phyloP scores from a whole-genome alignment of 2,329 filamentous ascomycete genomes.

The Alternaria postmessia region DNA sequence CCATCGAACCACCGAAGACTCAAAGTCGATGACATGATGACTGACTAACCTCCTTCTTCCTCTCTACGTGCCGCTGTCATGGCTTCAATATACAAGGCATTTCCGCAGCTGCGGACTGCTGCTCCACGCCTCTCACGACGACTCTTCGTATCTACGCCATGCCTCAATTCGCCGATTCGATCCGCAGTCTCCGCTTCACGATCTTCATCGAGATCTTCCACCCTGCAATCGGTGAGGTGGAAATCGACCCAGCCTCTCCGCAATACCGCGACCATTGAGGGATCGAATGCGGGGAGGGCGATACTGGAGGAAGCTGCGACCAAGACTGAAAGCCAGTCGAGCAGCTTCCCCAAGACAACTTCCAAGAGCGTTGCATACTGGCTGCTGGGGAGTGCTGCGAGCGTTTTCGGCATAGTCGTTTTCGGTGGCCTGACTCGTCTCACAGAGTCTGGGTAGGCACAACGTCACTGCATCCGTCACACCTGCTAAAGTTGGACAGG shows the following conservation, averaged over 20 bases:
- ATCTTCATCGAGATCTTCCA: conserved; percentile 31
- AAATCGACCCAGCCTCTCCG: conserved; percentile 44
- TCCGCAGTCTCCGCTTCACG: conserved; percentile 27
- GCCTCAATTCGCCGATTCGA: conserved; percentile 40
- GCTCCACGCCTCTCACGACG: conserved; percentile 49
- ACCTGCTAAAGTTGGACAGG: conserved; percentile 57
- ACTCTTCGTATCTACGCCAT: conserved; percentile 46
- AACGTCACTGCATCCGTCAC: background rate
- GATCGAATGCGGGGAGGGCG: conserved; percentile 20
- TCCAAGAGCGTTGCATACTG: conserved; percentile 86
- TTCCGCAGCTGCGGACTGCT: conserved; percentile 49
- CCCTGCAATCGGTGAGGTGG: conserved; percentile 45
- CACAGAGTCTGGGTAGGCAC: conserved; percentile 87
- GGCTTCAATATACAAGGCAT: conserved; percentile 48
- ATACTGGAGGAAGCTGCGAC: conserved; percentile 24
- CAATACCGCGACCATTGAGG: conserved; percentile 32
- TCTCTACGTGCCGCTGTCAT: conserved; percentile 30
- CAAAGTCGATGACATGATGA: conserved; percentile 15
- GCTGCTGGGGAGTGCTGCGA: conserved; percentile 88
- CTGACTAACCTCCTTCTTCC: conserved; percentile 3
- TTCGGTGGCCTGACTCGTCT: conserved; percentile 92
- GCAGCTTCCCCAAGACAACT: conserved; percentile 67
- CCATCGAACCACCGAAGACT: conserved; percentile 22
- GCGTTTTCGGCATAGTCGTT: conserved; percentile 96
- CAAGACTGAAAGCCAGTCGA: conserved; percentile 20